Base-by-base conservation (phyloP, 106 monocot species). In the Gastrodia elata region DNA sequence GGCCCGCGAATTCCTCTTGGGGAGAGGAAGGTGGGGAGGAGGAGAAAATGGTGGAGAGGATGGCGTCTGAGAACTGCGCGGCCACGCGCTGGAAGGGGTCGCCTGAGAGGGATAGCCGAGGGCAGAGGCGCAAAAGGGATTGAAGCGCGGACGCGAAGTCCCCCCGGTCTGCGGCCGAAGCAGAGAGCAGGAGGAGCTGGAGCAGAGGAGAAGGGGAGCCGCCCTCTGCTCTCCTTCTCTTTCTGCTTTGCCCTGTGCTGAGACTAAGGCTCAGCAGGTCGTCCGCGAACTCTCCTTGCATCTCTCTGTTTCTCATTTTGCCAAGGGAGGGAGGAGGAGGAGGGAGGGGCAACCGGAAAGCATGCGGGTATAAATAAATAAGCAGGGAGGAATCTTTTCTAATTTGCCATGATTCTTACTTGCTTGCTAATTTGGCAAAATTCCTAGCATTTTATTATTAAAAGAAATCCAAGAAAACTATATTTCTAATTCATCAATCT, bases 1-100 rank as follows among this genome's bases (percentile, higher is more conserved):
- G 35, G 91, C 88, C 26, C 75, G 73, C 2, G 71, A 77, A 75
- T 72, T 46, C 48, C 71, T 79, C 57, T 71, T 43, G 76, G 79
- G n/a, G 40, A 68, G 1, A 79, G 65, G 34, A 76, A 52, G 15
- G 75, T 48, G 22, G 72, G 34, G 7, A 65, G 68, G 20, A 64
- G 56, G 4, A 69, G 20, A 2, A n/a, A n/a, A 52, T n/a, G 22
- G 7, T 4, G 20, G 52, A 71, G 39, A 22, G 79, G 77, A 2
- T 75, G 49, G 61, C 87, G 59, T 91, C 87, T 14, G 79, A 65
- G 83, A 91, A 91, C 79, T 91, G 88, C 5, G 91, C 85, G 14
- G 83, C 85, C 28, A 91, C 81, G 71, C 91, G 83, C 72, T 91
- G 81, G 46, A 81, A 79, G 2, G 87, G 75, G 5, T 87, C 81